Conservation (phyloP, 192 early-diverging fungal species). For the Backusella australiensis region DNA sequence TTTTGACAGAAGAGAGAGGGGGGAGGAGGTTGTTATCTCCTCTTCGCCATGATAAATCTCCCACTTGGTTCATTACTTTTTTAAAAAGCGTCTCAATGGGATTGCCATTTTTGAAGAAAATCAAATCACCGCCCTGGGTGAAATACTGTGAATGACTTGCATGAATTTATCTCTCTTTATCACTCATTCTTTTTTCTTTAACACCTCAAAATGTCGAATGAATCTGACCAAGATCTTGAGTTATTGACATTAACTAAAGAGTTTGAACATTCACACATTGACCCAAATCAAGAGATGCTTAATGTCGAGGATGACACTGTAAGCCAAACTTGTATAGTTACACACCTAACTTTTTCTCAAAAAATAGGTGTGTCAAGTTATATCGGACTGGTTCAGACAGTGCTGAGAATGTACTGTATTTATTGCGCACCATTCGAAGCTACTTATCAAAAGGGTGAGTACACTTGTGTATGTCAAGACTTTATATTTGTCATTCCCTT, state of each 20-base stretch:
- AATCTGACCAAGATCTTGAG: not conserved
- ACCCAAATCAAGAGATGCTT: not conserved
- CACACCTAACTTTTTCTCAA: not conserved
- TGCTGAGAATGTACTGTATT: not conserved
- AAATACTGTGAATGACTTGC: not conserved
- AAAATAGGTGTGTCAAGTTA: not conserved
- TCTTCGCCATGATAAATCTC: conserved; percentile 21
- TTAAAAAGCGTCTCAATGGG: no score
- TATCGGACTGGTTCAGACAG: not conserved
- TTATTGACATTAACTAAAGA: not conserved
- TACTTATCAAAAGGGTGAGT: not conserved
- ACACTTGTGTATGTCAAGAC: no score
- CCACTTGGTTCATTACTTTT: no score
- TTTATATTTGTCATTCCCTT: no score
- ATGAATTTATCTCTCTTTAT: not conserved
- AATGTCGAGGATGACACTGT: not conserved
- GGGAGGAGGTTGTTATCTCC: conserved; percentile 24
- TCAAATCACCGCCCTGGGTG: no score
- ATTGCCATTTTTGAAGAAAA: no score
- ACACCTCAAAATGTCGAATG: not conserved
- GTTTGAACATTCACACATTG: not conserved
- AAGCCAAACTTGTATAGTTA: not conserved
- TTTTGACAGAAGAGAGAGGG: not conserved
- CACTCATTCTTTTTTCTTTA: not conserved
- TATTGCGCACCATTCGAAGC: not conserved